phyloP scores from a whole-genome alignment of 1,284 basidiomycete species.

The Pholiota adiposa region DNA sequence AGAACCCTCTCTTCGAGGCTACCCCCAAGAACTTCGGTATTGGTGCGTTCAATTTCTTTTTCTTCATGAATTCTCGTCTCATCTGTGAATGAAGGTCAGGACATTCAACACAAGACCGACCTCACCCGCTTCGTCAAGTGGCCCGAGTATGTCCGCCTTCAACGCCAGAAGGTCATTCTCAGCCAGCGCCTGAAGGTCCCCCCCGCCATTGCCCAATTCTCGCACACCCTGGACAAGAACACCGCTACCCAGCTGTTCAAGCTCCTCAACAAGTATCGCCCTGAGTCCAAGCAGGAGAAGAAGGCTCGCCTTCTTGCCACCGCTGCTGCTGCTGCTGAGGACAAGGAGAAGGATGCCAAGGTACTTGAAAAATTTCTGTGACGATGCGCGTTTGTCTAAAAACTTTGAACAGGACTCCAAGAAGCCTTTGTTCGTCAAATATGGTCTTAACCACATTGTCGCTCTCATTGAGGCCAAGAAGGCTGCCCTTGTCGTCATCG shows the following conservation, averaged over 20 bases:
- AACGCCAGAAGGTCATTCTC: conserved; percentile 98
- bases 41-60: conserved; percentile 56
- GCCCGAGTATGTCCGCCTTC: conserved; percentile 98
- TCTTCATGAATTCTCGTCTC: background rate
- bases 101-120: conserved; percentile 90
- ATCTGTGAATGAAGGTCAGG: conserved; percentile 71
- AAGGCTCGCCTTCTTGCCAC: conserved; percentile 86
- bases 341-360: conserved; percentile 76
- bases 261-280: conserved; percentile 96
- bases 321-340: conserved; percentile 79
- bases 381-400: conserved; percentile 8
- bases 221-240: conserved; percentile 99
- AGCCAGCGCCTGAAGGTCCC: conserved; percentile 99
- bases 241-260: conserved; percentile 98
- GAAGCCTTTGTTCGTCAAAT: conserved; percentile 96
- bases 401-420: conserved; percentile 65
- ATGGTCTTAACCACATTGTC: conserved; percentile 96
- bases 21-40: conserved; percentile 94
- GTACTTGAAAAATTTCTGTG: conserved; percentile 34
- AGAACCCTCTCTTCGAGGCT: conserved; percentile 97
- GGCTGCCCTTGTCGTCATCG: conserved; percentile 95
- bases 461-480: conserved; percentile 98
- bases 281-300: conserved; percentile 97
- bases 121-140: conserved; percentile 99
- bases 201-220: conserved; percentile 97